Percentiles rank a stretch among this genome's conserved stretches.
Evolutionary conservation across 495 filamentous ascomycete species (phyloP).

Genomic region (Lophium mytilinum): DNA sequence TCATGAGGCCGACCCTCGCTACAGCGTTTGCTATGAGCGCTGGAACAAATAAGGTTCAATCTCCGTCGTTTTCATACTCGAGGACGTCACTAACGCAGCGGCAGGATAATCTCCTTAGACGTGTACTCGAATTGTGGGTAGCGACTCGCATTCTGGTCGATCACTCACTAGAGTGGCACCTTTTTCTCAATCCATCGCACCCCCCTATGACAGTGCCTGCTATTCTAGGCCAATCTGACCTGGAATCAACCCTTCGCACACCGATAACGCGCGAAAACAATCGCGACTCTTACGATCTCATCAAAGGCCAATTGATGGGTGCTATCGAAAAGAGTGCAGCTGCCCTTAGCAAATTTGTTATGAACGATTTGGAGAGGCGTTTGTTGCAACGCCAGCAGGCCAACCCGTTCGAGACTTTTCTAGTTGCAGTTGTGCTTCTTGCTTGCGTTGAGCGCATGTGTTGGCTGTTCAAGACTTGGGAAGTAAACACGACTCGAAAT

Average conservation of each 20-base stretch:
- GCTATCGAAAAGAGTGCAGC: conserved; percentile 61
- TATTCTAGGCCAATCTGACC: conserved; percentile 37
- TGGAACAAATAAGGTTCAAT: conserved; percentile 39
- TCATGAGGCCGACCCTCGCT: conserved; percentile 59
- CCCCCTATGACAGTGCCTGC: conserved; percentile 37
- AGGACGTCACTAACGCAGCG: neutral
- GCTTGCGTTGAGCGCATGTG: conserved; percentile 78
- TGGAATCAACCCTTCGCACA: conserved; percentile 26
- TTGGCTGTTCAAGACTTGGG: conserved; percentile 58
- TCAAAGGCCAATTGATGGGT: conserved; percentile 64
- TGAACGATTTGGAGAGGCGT: conserved; percentile 66
- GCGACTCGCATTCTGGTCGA: conserved; percentile 60
- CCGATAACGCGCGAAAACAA: conserved; percentile 10
- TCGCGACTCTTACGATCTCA: conserved; percentile 36
- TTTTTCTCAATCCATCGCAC: conserved; percentile 45
- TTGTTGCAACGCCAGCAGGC: conserved; percentile 65
- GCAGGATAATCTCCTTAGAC: conserved; percentile 54
- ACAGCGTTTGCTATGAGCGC: conserved; percentile 47
- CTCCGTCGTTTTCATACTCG: no score
- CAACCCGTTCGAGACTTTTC: conserved; percentile 65
- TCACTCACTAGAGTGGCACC: conserved; percentile 57
- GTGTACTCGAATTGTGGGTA: conserved; percentile 67
- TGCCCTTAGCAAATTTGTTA: conserved; percentile 51
- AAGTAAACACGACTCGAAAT: neutral
- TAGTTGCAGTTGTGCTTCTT: conserved; percentile 64